Evolutionary conservation across 805 yeast genomes (phyloP).

Genomic region (Nakazawaea wyomingensis): DNA sequence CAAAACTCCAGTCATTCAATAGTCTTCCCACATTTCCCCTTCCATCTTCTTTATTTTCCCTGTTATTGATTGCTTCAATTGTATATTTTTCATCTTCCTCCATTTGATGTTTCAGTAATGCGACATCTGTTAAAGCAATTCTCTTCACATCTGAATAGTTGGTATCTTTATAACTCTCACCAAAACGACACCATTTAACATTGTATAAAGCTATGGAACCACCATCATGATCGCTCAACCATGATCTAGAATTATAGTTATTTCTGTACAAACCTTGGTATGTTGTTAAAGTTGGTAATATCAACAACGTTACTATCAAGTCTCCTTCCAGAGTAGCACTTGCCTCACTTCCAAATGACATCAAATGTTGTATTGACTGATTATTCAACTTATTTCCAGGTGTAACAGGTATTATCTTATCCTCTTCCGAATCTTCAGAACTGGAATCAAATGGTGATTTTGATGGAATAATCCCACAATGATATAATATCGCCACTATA

Average conservation of each 20-base stretch:
- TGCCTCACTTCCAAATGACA: conserved; percentile 23
- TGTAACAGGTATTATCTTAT: conserved; percentile 30
- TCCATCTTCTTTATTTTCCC: conserved; percentile 15
- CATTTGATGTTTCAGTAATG: conserved; percentile 8
- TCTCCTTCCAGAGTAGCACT: conserved; percentile 31
- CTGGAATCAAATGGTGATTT: conserved; percentile 21
- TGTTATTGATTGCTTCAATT: background rate
- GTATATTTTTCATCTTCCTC: conserved; percentile 13
- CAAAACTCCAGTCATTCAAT: conserved; percentile 29
- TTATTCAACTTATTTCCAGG: conserved; percentile 35
- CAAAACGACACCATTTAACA: conserved; percentile 41
- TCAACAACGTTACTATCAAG: conserved; percentile 48
- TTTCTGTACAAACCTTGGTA: conserved; percentile 65
- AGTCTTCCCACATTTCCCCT: conserved; percentile 9
- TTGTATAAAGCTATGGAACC: conserved; percentile 59
- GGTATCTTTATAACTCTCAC: conserved; percentile 19
- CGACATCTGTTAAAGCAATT: conserved; percentile 18
- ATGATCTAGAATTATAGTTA: conserved; percentile 69
- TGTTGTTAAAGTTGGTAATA: conserved; percentile 63
- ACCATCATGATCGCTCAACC: conserved; percentile 77
- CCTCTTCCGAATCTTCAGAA: conserved; percentile 18
- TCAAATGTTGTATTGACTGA: conserved; percentile 26
- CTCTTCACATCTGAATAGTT: conserved; percentile 18
- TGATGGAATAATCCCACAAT: conserved; percentile 58
- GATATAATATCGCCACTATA: conserved; percentile 66